A percentile compares a stretch with the other conserved stretches of the same genome.
Evolutionary conservation across 176 grass and related monocot species (phyloP).

Genomic region (Themeda triandra): DNA sequence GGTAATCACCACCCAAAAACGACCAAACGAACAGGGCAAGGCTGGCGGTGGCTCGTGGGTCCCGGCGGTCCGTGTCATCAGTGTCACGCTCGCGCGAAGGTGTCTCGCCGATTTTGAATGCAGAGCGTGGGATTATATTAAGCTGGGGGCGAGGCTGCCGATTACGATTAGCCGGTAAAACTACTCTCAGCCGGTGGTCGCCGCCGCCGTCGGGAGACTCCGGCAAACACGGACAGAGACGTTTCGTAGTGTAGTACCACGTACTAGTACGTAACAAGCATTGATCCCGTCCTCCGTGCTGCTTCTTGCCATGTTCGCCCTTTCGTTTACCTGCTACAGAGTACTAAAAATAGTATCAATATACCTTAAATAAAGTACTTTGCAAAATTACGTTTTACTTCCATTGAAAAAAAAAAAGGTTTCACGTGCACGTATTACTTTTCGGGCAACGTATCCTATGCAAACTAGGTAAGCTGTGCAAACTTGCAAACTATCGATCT

Average conservation of each 20-base stretch:
- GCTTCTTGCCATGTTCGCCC: not conserved
- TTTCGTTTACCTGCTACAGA: too few relatives aligned
- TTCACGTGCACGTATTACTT: not conserved
- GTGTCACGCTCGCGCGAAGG: not conserved
- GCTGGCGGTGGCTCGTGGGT: not conserved
- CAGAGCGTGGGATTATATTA: not conserved
- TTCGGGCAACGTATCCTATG: too few relatives aligned
- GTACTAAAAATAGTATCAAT: too few relatives aligned
- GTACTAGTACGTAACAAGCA: not conserved
- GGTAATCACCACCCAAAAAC: too few relatives aligned
- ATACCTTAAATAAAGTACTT: not conserved
- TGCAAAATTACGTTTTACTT: not conserved
- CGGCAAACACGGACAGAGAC: constrained; percentile 4
- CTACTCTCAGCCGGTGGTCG: not conserved
- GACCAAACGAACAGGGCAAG: too few relatives aligned
- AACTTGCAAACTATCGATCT: too few relatives aligned
- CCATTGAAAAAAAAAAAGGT: not conserved
- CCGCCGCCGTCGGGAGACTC: not conserved
- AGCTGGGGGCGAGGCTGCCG: not conserved
- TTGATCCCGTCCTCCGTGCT: not conserved
- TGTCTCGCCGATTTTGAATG: not conserved
- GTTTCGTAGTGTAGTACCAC: not conserved
- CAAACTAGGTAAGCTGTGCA: too few relatives aligned
- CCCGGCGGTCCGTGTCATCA: not conserved
- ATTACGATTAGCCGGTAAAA: not conserved